These are phyloP conservation scores for Epipyxis sp. DNA, from an alignment of 108 stramenopile genomes.

Conservation along the genomic window DNA sequence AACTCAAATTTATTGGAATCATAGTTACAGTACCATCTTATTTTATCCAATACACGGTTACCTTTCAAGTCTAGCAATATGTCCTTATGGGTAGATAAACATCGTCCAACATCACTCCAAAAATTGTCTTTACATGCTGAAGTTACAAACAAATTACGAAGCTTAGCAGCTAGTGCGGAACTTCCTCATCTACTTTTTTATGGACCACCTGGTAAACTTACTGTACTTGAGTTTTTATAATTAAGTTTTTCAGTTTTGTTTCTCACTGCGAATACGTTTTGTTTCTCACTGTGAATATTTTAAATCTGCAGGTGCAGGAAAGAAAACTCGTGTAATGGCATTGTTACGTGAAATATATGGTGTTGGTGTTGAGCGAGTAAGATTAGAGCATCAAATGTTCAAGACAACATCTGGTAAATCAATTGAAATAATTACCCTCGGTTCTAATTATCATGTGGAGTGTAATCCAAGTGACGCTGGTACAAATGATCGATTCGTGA, in stretches of 20 bases:
- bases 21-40: too few relatives aligned
- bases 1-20: too few relatives aligned
- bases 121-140: conserved; percentile 76
- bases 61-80: too few relatives aligned
- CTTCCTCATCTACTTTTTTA: conserved; percentile 87
- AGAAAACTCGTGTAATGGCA: conserved; percentile 87
- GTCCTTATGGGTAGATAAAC: conserved; percentile 96
- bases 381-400: conserved; percentile 55
- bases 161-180: conserved; percentile 64
- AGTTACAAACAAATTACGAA: conserved; percentile 61
- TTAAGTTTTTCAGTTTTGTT: too few relatives aligned
- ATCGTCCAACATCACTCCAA: conserved; percentile 80
- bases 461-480: conserved; percentile 93
- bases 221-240: too few relatives aligned
- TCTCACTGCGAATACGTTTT: too few relatives aligned
- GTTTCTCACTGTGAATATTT: too few relatives aligned
- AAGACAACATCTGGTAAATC: conserved; percentile 75
- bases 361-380: conserved; percentile 71
- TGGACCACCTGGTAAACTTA: conserved; percentile 87
- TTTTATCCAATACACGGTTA: too few relatives aligned
- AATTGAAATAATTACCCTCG: conserved; percentile 88
- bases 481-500: conserved; percentile 83
- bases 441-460: conserved; percentile 90
- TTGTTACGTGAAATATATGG: conserved; percentile 87
- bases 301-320: conserved; percentile 97